These are phyloP conservation scores for Moniliella sp. DNA, from an alignment of 1,284 basidiomycete species.

Conservation along the genomic window DNA sequence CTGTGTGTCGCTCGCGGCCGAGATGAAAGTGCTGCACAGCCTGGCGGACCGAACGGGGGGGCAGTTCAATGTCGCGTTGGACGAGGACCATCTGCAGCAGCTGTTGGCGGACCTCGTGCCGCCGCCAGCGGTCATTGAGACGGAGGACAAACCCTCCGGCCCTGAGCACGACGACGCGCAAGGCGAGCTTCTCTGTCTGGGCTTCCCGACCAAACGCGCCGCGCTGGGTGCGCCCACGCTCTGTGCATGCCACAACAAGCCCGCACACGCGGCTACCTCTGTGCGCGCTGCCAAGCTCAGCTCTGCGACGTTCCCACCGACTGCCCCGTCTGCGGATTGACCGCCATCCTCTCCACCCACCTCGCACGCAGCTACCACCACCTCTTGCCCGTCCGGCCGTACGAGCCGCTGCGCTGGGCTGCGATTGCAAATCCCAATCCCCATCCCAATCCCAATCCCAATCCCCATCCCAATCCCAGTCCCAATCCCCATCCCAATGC, in stretches of 20 bases:
- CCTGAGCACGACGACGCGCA: conserved; percentile 21
- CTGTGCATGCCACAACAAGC: conserved; percentile 76
- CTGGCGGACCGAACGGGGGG: conserved; percentile 36
- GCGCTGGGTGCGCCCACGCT: conserved; percentile 16
- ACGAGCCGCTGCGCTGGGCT: conserved; percentile 41
- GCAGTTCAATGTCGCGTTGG: conserved; percentile 59
- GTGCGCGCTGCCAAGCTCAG: conserved; percentile 73
- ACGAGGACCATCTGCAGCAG: conserved; percentile 89
- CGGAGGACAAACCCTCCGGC: not conserved
- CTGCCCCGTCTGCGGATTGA: conserved; percentile 84
- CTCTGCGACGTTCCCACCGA: conserved; percentile 95
- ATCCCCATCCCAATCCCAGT: no score
- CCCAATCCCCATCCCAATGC: no score
- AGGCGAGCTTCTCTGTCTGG: conserved; percentile 79
- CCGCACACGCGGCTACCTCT: conserved; percentile 75
- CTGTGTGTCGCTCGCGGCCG: conserved; percentile 67
- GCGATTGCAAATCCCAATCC: not conserved
- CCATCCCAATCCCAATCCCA: not conserved
- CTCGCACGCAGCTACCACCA: conserved; percentile 85
- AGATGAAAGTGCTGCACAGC: conserved; percentile 88
- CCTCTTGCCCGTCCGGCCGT: conserved; percentile 67
- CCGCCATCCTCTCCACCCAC: conserved; percentile 92
- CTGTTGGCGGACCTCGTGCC: conserved; percentile 84
- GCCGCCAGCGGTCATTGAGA: conserved; percentile 38
- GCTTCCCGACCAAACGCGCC: conserved; percentile 45